phyloP scores from a whole-genome alignment of 768 basidiomycete genomes.

The Naganishia vishniacii region DNA sequence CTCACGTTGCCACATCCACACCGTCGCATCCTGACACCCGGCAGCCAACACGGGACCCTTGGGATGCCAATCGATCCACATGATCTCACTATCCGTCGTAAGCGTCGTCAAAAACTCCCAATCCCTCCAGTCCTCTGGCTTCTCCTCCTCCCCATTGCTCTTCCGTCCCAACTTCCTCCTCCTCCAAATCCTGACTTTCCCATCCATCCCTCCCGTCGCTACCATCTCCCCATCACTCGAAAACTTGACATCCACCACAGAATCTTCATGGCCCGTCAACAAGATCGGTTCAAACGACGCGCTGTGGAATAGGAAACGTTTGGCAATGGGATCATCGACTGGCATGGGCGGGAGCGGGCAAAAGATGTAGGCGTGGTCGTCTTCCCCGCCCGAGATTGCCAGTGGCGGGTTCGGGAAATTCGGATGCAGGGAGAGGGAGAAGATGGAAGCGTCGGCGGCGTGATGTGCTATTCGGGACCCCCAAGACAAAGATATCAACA shows the following conservation, averaged over 20 bases:
- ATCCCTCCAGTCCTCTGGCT: slow-evolving; percentile 57
- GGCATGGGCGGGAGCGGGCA: slow-evolving; percentile 39
- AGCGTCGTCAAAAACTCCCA: slow-evolving; percentile 96
- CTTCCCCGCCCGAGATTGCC: slow-evolving; percentile 88
- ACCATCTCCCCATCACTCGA: slow-evolving; percentile 85
- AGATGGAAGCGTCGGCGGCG: slow-evolving; percentile 62
- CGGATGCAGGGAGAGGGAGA: slow-evolving; percentile 77
- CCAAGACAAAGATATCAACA: too few relatives aligned
- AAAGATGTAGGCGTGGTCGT: slow-evolving; percentile 85
- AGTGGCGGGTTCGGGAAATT: slow-evolving; percentile 60
- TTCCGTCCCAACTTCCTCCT: slow-evolving; percentile 55
- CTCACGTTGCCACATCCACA: slow-evolving; percentile 96
- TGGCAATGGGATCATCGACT: too few relatives aligned
- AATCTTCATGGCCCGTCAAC: slow-evolving; percentile 88
- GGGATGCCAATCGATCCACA: slow-evolving; percentile 96
- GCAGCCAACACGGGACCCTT: slow-evolving; percentile 81
- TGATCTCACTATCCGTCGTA: slow-evolving; percentile 91
- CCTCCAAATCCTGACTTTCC: slow-evolving; percentile 84
- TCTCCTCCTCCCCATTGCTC: slow-evolving; percentile 53
- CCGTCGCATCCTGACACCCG: slow-evolving; percentile 84
- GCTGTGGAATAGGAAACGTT: too few relatives aligned
- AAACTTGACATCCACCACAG: slow-evolving; percentile 72
- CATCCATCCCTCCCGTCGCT: slow-evolving; percentile 97
- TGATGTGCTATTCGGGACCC: slow-evolving; percentile 53
- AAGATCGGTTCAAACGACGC: slow-evolving; percentile 50